Conservation (phyloP, 495 filamentous ascomycete species). For the Penicillium robsamsonii region DNA sequence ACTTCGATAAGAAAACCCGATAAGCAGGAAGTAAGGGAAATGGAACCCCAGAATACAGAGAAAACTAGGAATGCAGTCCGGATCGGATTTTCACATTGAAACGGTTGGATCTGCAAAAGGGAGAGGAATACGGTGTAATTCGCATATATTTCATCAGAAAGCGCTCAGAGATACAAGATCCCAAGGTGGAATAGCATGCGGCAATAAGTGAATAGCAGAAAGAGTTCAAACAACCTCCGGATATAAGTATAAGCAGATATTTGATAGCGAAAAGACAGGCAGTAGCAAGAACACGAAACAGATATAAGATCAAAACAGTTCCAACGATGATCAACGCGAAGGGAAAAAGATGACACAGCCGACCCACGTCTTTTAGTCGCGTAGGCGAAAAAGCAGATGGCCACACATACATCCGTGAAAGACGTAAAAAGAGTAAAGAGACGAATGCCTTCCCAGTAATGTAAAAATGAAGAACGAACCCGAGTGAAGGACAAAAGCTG, state of each 20-base stretch:
- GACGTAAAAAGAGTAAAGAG: slow-evolving; percentile 12
- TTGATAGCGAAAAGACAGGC: slow-evolving; percentile 8
- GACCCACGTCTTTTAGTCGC: slow-evolving; percentile 28
- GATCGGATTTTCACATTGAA: not conserved
- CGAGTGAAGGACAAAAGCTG: slow-evolving; percentile 24
- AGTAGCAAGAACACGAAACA: slow-evolving; percentile 16
- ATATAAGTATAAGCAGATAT: slow-evolving; percentile 24
- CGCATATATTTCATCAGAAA: slow-evolving; percentile 14
- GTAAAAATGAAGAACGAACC: slow-evolving; percentile 25
- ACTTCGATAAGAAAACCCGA: not conserved
- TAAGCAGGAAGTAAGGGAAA: not conserved
- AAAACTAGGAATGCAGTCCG: not conserved
- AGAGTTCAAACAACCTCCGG: slow-evolving; percentile 49
- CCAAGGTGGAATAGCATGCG: slow-evolving; percentile 11
- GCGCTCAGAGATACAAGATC: slow-evolving; percentile 16
- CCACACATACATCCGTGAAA: slow-evolving; percentile 6
- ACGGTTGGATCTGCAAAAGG: not conserved
- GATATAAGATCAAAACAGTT: slow-evolving; percentile 14
- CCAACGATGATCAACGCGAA: slow-evolving; percentile 9
- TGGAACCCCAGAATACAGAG: not conserved
- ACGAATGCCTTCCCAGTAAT: slow-evolving; percentile 30
- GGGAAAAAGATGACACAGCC: slow-evolving; percentile 29
- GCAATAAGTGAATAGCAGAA: slow-evolving; percentile 21
- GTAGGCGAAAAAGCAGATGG: slow-evolving; percentile 20
- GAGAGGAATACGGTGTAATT: not conserved